Base-by-base conservation (phyloP, 805 yeast species). In the Yamadazyma sp. region DNA sequence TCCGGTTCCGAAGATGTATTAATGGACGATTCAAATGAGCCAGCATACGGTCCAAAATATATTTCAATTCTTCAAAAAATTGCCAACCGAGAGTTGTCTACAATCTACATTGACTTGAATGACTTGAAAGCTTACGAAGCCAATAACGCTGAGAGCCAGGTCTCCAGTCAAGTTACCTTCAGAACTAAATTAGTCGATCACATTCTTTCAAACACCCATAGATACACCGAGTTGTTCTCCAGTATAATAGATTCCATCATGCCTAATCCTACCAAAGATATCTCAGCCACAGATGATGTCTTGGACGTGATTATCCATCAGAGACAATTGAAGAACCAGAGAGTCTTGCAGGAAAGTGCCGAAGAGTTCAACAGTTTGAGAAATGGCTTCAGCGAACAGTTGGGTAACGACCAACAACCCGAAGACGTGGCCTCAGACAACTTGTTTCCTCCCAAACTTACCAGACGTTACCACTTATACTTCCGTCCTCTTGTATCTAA, bases 251-350 rank as follows among this genome's bases (percentile, higher is more conserved):
- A 93, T 62, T 80, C 78, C 33, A 59, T 87, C 41, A 75, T 91
- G 77, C 99, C 99, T 0, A 74, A 72, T 45, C 91, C 98, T n/a
- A 82, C 93, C 2, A 78, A 73, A 34, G 90, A 85, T 43, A 71
- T 91, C 36, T 67, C 80, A 30, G 86, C 84, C 57, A 79, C 80
- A 48, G 96, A 88, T 58, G 95, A 87, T 49, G 98, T 93, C 9
- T 67, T 93, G 46, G 99, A 93, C 55, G 95, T 93, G 41, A 87
- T 93, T 40, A 70, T 90, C 48, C 90, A 87, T 55, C 98, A 93
- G 67, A 77, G 99, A 59, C 79, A 75, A 52, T 75, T 87, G 57
- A 76, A 96, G 55, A 91, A 91, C 59, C 78, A 77, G 49, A 76
- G 91, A 44, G 69, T 80, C 23, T 77, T 78, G 39, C 80, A 77